phyloP scores from a whole-genome alignment of 805 yeast species.

The Wickerhamomyces subpelliculosus region DNA sequence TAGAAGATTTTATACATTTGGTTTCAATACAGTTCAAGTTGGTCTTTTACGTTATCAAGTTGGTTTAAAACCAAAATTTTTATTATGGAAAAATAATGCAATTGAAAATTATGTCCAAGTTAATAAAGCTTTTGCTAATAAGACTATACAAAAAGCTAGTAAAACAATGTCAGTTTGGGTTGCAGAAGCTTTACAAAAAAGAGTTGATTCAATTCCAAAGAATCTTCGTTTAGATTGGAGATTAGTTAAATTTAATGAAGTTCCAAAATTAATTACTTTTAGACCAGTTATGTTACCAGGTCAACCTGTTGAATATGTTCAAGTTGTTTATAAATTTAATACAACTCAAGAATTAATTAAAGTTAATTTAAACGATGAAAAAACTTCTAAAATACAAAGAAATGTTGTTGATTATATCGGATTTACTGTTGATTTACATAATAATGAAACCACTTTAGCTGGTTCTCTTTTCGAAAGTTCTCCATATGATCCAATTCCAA shows the following conservation, averaged over 20 bases:
- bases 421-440: constrained; percentile 53
- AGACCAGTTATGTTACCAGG: constrained; percentile 60
- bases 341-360: constrained; percentile 53
- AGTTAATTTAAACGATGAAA: constrained; percentile 36
- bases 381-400: constrained; percentile 40
- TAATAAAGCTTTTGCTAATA: constrained; percentile 73
- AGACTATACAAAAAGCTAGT: constrained; percentile 40
- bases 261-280: constrained; percentile 69
- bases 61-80: constrained; percentile 55
- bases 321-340: constrained; percentile 55
- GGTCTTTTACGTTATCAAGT: constrained; percentile 67
- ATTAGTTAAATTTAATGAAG: constrained; percentile 55
- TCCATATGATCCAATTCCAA: constrained; percentile 32
- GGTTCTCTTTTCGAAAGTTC: constrained; percentile 62
- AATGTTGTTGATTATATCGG: constrained; percentile 56
- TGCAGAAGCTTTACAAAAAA: constrained; percentile 44
- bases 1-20: constrained; percentile 56
- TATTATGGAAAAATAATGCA: constrained; percentile 81
- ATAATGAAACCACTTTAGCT: constrained; percentile 50
- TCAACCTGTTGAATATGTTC: constrained; percentile 46
- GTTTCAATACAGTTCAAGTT: constrained; percentile 61
- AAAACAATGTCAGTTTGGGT: constrained; percentile 54
- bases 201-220: constrained; percentile 50
- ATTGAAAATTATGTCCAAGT: constrained; percentile 69
- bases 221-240: constrained; percentile 68